Base-by-base conservation (phyloP, 257 asterid genomes). In the Lycium barbarum region DNA sequence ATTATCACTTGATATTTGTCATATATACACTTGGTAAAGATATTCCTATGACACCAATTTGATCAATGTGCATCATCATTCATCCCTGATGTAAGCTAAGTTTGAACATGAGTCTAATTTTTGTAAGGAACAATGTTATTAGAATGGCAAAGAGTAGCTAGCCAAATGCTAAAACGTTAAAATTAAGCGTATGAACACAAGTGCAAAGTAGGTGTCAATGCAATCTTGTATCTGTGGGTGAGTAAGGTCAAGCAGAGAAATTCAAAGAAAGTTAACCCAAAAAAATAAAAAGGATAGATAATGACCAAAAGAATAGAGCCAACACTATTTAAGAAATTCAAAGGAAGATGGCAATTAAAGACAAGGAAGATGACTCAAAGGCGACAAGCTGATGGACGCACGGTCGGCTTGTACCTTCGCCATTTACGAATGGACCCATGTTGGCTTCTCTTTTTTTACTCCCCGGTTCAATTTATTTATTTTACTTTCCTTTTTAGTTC, bases 361-460 rank as follows among this genome's bases (percentile, higher is more conserved):
- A 80, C 58, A 35, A 82, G 57, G 55, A 9, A 45, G 26, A 33
- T 54, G 26, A 84, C 58, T 55, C 79, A 85, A n/a, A 81, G 59
- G 68, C 55, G 90, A 90, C 89, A 79, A 72, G 43, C 22, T 38
- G 83, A 82, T 36, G 18, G 84, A 90, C 89, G 43, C 55, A 79
- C 38, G 57, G 91, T 88, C 91, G 90, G 91, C 62, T 86, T 90
- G 90, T 88, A 84, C 88, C 45, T 68, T 36, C 22, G 11, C 81
- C 59, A 26, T 72, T 72, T 83, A 86, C 84, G 84, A 63, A 84
- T 43, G 68, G 65, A 87, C 88, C 84, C 81, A 15, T 80, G 49
- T 22, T 51, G 45, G 3, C 8, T 3, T 76, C 22, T 20, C 2
- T 0, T 1, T 6, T 55, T 2, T 55, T 53, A 51, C 4, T 55